These are phyloP conservation scores for Asterella californica DNA, from an alignment of 225 moss, liverwort and hornwort species.

Conservation along the genomic window DNA sequence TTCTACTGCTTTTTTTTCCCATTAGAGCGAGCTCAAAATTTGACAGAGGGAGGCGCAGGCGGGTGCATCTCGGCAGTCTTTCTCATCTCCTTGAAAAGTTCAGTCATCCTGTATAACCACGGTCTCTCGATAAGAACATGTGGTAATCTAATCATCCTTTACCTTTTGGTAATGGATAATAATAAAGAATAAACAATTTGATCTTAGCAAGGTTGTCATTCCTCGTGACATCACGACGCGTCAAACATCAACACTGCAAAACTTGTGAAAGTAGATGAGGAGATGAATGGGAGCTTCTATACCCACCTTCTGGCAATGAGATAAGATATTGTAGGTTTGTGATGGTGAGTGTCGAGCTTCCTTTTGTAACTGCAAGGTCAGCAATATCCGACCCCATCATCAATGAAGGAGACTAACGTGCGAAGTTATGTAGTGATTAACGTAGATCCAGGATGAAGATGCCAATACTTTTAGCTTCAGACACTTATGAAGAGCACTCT, in stretches of 20 bases:
- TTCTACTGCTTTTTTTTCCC: background rate
- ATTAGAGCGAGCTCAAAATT: constrained; percentile 28
- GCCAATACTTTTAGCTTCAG: background rate
- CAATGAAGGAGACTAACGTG: background rate
- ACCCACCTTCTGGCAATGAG: constrained; percentile 45
- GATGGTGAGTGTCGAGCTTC: constrained; percentile 46
- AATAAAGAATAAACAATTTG: too few relatives aligned
- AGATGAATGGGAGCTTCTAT: background rate
- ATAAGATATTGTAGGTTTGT: constrained; percentile 50
- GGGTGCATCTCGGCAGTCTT: constrained; percentile 34
- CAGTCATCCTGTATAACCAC: constrained; percentile 32
- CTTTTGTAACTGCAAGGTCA: constrained; percentile 36
- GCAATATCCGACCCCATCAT: background rate
- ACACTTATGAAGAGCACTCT: background rate
- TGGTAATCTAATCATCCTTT: background rate
- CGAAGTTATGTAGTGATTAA: background rate
- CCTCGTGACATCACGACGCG: background rate
- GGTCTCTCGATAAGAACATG: background rate
- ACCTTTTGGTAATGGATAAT: background rate
- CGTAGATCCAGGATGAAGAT: background rate
- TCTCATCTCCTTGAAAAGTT: constrained; percentile 45
- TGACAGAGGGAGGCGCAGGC: constrained; percentile 36
- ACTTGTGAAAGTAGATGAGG: background rate
- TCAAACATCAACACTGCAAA: background rate
- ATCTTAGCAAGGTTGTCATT: background rate